Evolutionary conservation across 75 land plant species (phyloP).

Genomic region (Sequoia sempervirens): DNA sequence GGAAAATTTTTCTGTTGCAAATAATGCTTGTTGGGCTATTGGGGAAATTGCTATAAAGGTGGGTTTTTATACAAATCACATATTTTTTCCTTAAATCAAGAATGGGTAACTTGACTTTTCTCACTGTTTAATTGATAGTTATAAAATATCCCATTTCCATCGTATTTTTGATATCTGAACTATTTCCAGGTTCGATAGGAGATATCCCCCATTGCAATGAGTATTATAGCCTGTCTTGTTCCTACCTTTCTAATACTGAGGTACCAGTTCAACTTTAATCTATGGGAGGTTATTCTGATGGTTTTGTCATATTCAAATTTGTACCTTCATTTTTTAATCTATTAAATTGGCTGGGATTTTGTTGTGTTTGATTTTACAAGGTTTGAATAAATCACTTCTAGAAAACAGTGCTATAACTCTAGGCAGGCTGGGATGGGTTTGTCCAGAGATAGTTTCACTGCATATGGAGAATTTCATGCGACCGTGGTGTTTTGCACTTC

Average conservation of each 20-base stretch:
- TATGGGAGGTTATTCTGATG: background rate
- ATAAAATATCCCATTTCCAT: background rate
- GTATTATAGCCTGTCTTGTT: constrained; percentile 75
- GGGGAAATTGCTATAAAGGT: constrained; percentile 99
- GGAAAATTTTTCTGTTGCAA: constrained; percentile 87
- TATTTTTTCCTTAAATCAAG: background rate
- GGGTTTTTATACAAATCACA: background rate
- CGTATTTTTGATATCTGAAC: background rate
- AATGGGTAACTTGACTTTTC: background rate
- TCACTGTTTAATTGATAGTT: background rate
- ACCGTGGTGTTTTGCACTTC: constrained; percentile 82
- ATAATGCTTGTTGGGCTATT: constrained; percentile 99
- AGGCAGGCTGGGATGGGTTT: constrained; percentile 96
- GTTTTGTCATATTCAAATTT: background rate
- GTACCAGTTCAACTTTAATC: constrained; percentile 20
- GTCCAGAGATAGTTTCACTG: constrained; percentile 91
- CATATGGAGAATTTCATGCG: constrained; percentile 98
- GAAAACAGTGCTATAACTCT: constrained; percentile 99
- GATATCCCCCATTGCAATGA: constrained; percentile 73
- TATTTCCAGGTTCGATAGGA: constrained; percentile 75
- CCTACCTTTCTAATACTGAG: constrained; percentile 85
- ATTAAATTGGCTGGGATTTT: background rate
- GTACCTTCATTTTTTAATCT: background rate
- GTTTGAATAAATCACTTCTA: constrained; percentile 81
- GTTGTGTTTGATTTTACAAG: constrained; percentile 25